Evolutionary conservation across 2,329 filamentous ascomycete genomes (phyloP), one percentile per base, ranked within the genome.

Genomic region (Diaporthe australafricana): DNA sequence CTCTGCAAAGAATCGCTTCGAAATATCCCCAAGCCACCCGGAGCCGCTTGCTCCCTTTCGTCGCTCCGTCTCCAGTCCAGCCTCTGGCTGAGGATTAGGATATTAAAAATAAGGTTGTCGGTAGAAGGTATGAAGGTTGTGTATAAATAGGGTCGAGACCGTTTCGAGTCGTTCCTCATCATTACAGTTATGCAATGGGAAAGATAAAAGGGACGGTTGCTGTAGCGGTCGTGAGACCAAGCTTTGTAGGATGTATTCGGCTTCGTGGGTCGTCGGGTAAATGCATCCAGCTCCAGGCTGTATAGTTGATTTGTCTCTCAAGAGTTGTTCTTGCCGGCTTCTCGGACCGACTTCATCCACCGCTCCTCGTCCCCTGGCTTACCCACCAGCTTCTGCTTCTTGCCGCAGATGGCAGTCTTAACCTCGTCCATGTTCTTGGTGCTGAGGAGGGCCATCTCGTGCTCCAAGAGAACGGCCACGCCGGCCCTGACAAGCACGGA

Each of bases 401-500:
- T 75, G 73, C 80, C 75, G 66, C 80, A 70, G 55, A 84, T 77
- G 71, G 86, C 79, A 2, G 78, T 76, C 69, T 80, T 80, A 7
- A 89, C 82, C 63, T 89, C 87, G 0, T 79, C 80, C 0, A 81
- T 76, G 2, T 80, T 85, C 75, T 82, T 84, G 14, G 85, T 82
- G 11, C 84, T 83, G 1, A 90, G 82, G 3, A 90, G 80, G 1
- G 83, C 78, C 81, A 87, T 87, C 76, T 90, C 88, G 22, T 83
- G 83, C 38, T 84, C 83, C 6, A 88, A 76, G 25, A 96, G 80
- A 22, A 93, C 84, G 0, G 92, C 94, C 0, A 95, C 91, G 0
- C 89, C 92, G 1, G 92, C 92, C 0, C 93, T 85, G 8, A 96
- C 88, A 0, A 95, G 83, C 1, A 93, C 85, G 1, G 88, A 85